A percentile compares a stretch with the other conserved stretches of the same genome.
Conservation (phyloP, 805 yeast species). For the Ogataea allantospora region DNA sequence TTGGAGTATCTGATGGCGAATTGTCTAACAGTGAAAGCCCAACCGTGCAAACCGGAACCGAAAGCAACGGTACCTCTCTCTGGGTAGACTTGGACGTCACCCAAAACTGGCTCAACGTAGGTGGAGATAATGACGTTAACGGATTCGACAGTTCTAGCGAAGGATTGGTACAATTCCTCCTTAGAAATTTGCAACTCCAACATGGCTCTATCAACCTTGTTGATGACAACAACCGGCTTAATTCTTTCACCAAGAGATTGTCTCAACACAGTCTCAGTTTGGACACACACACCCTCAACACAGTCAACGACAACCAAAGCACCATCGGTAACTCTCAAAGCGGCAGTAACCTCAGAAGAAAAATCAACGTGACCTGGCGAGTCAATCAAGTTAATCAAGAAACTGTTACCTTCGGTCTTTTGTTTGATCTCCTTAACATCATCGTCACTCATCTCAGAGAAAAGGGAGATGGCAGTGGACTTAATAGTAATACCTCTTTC, state of each 20-base stretch:
- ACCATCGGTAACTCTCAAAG: conserved; percentile 99
- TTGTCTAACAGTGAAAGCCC: conserved; percentile 99
- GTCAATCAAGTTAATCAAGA: conserved; percentile 97
- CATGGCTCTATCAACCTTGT: conserved; percentile 99
- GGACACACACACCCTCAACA: conserved; percentile 99
- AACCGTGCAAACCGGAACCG: conserved; percentile 99
- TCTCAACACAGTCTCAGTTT: conserved; percentile 99
- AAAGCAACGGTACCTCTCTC: conserved; percentile 98
- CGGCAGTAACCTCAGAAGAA: conserved; percentile 99
- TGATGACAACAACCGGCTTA: conserved; percentile 96
- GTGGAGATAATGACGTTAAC: conserved; percentile 98
- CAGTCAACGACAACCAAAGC: conserved; percentile 99
- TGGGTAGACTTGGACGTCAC: conserved; percentile 99
- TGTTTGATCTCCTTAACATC: conserved; percentile 89
- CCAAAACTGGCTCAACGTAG: conserved; percentile 83
- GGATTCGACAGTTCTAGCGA: conserved; percentile 98
- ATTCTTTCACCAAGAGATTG: conserved; percentile 99
- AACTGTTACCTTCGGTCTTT: conserved; percentile 88
- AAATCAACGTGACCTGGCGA: conserved; percentile 99
- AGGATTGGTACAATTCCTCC: conserved; percentile 98
- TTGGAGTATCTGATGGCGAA: conserved; percentile 96
- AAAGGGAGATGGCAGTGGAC: conserved; percentile 97
- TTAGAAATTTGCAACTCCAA: conserved; percentile 97
- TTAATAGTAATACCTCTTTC: conserved; percentile 99
- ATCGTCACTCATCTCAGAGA: conserved; percentile 81